Percentiles rank a stretch among this genome's conserved stretches.
These are phyloP conservation scores for Metarhizium rileyi DNA, from an alignment of 2,329 filamentous ascomycete species.

Conservation along the genomic window DNA sequence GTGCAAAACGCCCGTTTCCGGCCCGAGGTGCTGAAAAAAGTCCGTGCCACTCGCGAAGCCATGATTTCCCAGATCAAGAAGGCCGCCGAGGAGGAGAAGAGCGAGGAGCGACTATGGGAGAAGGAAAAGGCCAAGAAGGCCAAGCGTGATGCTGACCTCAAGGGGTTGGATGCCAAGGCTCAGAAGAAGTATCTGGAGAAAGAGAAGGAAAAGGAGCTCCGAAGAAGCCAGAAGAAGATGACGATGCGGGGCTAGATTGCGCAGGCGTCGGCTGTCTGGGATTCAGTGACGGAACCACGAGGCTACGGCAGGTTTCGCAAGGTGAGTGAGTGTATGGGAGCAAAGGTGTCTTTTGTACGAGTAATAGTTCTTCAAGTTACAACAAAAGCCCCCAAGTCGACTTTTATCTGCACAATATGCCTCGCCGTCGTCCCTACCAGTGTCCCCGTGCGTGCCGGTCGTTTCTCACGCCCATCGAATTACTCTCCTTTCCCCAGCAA, in stretches of 20 bases:
- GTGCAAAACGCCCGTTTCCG: conserved; percentile 75
- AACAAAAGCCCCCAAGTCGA: background rate
- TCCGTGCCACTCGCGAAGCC: conserved; percentile 70
- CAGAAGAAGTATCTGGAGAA: conserved; percentile 80
- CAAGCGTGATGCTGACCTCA: conserved; percentile 78
- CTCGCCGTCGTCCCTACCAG: no score
- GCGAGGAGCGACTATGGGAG: conserved; percentile 64
- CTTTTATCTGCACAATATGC: no score
- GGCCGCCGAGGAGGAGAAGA: conserved; percentile 68
- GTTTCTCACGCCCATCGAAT: no score
- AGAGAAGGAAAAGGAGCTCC: conserved; percentile 65
- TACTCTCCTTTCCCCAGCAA: conserved; percentile 33
- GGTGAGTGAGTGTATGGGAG: background rate
- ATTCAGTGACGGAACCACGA: no score
- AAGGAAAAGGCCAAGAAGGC: conserved; percentile 73
- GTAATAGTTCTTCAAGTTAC: background rate
- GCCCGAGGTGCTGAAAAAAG: conserved; percentile 77
- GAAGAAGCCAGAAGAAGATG: conserved; percentile 44
- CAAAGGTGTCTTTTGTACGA: background rate
- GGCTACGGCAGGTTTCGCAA: no score
- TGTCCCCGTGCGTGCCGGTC: no score
- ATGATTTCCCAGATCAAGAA: conserved; percentile 72
- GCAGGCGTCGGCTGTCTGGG: background rate
- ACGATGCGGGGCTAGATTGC: conserved; percentile 37
- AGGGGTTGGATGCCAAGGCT: conserved; percentile 66